A percentile compares a stretch with the other conserved stretches of the same genome.
Conservation (phyloP, 306 rosid species). For the Dalbergia cochinchinensis region DNA sequence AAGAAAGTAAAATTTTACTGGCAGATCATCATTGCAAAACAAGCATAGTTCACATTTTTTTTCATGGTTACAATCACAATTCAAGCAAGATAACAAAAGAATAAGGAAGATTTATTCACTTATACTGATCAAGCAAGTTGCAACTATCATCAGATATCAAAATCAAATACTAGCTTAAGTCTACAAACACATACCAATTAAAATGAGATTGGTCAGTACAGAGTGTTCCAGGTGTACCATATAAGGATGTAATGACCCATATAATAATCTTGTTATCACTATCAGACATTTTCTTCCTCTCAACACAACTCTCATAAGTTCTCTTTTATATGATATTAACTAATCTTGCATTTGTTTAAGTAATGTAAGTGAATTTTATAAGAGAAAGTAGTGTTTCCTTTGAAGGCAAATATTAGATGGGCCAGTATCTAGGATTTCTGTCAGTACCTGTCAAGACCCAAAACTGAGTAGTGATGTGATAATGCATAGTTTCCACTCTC, state of each 20-base stretch:
- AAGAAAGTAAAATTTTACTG: constrained; percentile 30
- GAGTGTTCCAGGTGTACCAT: constrained; percentile 30
- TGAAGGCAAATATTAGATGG: constrained; percentile 23
- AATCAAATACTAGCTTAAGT: constrained; percentile 6
- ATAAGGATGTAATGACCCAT: constrained; percentile 18
- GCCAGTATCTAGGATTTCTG: constrained; percentile 15
- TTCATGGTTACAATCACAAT: constrained; percentile 18
- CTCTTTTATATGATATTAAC: not conserved
- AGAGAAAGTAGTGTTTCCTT: not conserved
- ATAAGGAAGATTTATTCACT: not conserved
- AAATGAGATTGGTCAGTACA: constrained; percentile 10
- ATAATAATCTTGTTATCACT: constrained; percentile 3
- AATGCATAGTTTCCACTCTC: constrained; percentile 67
- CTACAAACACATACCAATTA: not conserved
- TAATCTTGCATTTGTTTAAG: constrained; percentile 15
- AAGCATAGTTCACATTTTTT: constrained; percentile 25
- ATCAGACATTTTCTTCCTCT: constrained; percentile 39
- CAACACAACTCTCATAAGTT: constrained; percentile 29
- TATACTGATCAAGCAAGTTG: constrained; percentile 11
- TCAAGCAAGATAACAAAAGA: constrained; percentile 11
- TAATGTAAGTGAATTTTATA: constrained; percentile 6
- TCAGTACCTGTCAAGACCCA: constrained; percentile 96
- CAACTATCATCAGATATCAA: constrained; percentile 29
- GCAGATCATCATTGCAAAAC: constrained; percentile 31
- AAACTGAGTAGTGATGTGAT: constrained; percentile 91